Evolutionary conservation across 129 eudicot genomes (phyloP), one percentile per base, ranked within the genome.

Genomic region (Chrysanthemum makinoi): DNA sequence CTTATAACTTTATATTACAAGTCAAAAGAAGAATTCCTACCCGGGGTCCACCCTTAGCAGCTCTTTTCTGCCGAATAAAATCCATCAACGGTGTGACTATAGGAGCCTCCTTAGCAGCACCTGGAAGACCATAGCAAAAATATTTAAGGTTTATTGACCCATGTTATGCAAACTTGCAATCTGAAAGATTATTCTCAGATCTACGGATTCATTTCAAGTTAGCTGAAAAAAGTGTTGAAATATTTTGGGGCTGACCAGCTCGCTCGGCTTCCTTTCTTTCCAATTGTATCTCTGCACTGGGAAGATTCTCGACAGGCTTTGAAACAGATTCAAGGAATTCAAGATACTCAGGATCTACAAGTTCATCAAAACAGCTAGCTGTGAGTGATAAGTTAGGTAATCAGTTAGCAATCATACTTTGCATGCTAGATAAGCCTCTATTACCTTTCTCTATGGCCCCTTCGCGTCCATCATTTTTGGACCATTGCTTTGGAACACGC

Each of bases 211-310:
- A 49, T 46, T 48, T 55, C 61, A 19, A 39, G 58, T 52, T 56
- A 39, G 67, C n/a, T 60, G 44, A 30, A 60, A 10, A 24, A 61
- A 43, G 33, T 24, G 7, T 61, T 30, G 4, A 62, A 15, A 62
- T 5, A 44, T 18, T 30, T 7, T 69, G 30, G 65, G n/a, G 75
- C 91, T 85, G 46, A 91, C 97, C 96, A 80, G 96, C 89, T 75
- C 87, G 86, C 65, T 88, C 97, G 47, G 96, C 97, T 77, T 91
- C 97, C 87, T 82, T 88, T 69, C 96, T 88, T 84, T 91, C 97
- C 94, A 91, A 74, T 30, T 91, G 97, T 78, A 91, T 86, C 83
- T 91, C 97, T 72, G 97, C 97, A 79, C 97, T 91, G 5, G 96
- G 97, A 77, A 91, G 96, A 83, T 86, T 86, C 91, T 91, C 97